A percentile compares a stretch with the other conserved stretches of the same genome.
Conservation (phyloP, 768 basidiomycete genomes). For the Phaffia australis region DNA sequence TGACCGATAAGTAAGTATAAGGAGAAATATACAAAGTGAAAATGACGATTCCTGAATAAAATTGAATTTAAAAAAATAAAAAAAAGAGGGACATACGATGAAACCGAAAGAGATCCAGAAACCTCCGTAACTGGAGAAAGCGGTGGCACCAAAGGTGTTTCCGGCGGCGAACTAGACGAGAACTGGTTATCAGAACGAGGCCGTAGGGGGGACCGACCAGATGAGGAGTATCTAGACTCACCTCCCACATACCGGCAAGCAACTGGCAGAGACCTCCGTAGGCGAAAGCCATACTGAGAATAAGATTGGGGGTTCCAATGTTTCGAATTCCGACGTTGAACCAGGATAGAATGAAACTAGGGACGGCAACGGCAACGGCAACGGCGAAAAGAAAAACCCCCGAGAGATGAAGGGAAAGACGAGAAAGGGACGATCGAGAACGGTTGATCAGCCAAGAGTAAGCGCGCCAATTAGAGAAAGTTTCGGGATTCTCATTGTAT, state of each 20-base stretch:
- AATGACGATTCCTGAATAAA: not conserved
- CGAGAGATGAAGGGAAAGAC: no score
- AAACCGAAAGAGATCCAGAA: conserved; percentile 20
- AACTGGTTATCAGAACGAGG: not conserved
- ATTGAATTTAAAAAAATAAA: not conserved
- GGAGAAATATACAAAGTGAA: not conserved
- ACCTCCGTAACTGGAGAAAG: conserved; percentile 22
- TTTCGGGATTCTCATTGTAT: no score
- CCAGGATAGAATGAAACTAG: not conserved
- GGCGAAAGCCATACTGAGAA: conserved; percentile 18
- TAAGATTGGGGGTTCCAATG: conserved; percentile 18
- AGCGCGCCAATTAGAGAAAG: no score
- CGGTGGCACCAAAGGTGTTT: conserved; percentile 27
- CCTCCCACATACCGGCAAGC: conserved; percentile 25
- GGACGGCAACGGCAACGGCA: no score
- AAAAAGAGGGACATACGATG: conserved; percentile 1
- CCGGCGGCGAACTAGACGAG: conserved; percentile 12
- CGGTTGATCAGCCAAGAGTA: no score
- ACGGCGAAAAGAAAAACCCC: no score
- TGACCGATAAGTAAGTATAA: no score
- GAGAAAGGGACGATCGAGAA: no score
- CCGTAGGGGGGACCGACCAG: not conserved
- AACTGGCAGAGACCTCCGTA: conserved; percentile 24
- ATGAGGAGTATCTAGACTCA: not conserved
- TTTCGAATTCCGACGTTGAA: conserved; percentile 1